Evolutionary conservation across 2,329 filamentous ascomycete species (phyloP), one percentile per base, ranked within the genome.

Genomic region (Cercospora beticola): DNA sequence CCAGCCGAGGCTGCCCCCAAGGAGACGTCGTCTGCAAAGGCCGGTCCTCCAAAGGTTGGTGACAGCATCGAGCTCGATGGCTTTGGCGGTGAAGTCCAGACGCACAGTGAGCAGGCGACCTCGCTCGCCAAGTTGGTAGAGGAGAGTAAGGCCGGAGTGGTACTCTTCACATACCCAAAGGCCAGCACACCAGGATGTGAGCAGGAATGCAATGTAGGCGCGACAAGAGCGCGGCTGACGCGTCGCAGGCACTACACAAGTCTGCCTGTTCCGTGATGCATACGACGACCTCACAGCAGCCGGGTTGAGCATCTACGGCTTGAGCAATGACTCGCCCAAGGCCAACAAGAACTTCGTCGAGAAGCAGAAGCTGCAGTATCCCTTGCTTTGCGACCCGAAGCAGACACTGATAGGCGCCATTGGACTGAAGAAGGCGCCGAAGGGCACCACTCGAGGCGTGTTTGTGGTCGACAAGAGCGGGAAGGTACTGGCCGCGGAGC

Each of bases 131-230:
- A 89, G 74, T 88, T 99, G 26, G 86, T 97, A 60, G 90, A 93
- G 62, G 87, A 91, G 77, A 97, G 93, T 86, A 89, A 92, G 82
- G 85, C 87, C 40, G 95, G 94, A 28, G 91, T 98, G 54, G 92
- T 97, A 36, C 83, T 98, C 31, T 97, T 99, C 81, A 97, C 94
- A 33, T 98, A 98, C 78, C 95, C 95, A 68, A 96, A 92, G 82
- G 95, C 95, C 12, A 95, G 91, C 30, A 99, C 95, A 23, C 92
- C 93, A 43, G 94, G 94, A 71, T 98, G 94, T 97, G 88, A 87
- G 92, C 52, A 46, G 5, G 26, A 58, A 10, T 6, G 26, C 10
- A 12, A 28, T 5, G 8, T 31, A 21, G 8, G 46, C 31, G 28
- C 18, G 33, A 23, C 5, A 16, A 28, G 56, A 60, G 30, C 36